Evolutionary conservation across 345 rosid genomes (phyloP).

Genomic region (Firmiana major): DNA sequence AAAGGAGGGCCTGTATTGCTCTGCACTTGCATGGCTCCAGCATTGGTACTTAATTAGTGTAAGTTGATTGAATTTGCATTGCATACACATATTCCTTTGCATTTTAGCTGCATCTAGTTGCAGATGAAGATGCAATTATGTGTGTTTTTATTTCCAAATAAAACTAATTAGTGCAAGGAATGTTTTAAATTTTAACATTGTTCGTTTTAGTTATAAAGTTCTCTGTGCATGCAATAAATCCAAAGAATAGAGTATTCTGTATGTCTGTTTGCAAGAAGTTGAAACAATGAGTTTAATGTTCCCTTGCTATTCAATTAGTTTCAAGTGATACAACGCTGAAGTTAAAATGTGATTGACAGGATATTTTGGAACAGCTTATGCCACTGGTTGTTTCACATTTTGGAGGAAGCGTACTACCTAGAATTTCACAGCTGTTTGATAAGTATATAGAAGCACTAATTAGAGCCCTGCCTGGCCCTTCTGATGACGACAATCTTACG

Average conservation of each 20-base stretch:
- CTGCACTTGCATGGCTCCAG: not conserved
- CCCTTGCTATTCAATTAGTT: not conserved
- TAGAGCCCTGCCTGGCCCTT: constrained; percentile 83
- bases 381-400: constrained; percentile 67
- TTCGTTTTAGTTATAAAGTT: not conserved
- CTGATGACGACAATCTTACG: constrained; percentile 77
- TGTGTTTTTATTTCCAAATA: not conserved
- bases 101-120: not conserved
- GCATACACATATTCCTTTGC: not conserved
- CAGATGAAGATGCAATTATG: not conserved
- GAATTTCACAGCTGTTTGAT: constrained; percentile 76
- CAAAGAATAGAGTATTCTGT: not conserved
- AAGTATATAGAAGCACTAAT: constrained; percentile 71
- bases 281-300: not conserved
- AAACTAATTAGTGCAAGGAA: not conserved
- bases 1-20: not conserved
- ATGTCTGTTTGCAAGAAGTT: not conserved
- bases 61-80: constrained; percentile 6
- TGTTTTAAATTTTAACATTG: constrained; percentile 2
- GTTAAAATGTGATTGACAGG: constrained; percentile 44
- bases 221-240: not conserved
- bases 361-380: constrained; percentile 73
- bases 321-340: constrained; percentile 11
- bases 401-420: constrained; percentile 69
- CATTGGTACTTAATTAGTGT: not conserved